Evolutionary conservation across 1,139 yeast genomes (phyloP), one percentile per base, ranked within the genome.

Genomic region (Pichia sp.): DNA sequence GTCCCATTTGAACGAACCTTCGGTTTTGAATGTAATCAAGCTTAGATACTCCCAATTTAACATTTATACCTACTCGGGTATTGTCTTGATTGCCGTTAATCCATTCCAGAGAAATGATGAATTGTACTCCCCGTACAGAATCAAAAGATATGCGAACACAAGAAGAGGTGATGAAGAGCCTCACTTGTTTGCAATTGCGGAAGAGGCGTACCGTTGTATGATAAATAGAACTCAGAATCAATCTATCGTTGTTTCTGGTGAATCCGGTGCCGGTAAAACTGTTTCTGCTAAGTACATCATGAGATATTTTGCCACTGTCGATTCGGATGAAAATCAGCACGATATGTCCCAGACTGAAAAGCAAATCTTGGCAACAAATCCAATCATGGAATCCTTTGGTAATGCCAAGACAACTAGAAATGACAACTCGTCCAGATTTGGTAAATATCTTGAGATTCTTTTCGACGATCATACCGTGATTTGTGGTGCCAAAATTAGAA

Each of bases 311-410:
- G 98, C 99, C 4, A 85, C 96, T 8, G 97, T 93, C 19, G 98
- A 92, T 54, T 63, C 70, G 15, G 75, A 78, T 49, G 75, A 73
- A 54, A 79, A 79, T 64, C 59, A 64, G 19, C 80, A 84, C 50
- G 95, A 90, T 62, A 85, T 93, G 86, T 86, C 95, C 47, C 88
- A 87, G 58, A 95, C 95, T 36, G 99, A 93, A 72, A 87, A 89
- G 68, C 97, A 89, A 73, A 95, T 93, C 56, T 78, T 93, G 67
- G 99, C 99, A 16, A 93, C 99, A 0, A 93, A 93, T 69, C 99
- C 99, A 5, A 93, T 93, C 64, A 90, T 93, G 95, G 99, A 93
- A 73, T 95, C 98, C 1, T 93, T 93, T 71, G 99, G 99, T 78
- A 93, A 93, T 70, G 98, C 99, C n/a, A 93, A 93, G 71, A 93